Base-by-base conservation (phyloP, 768 basidiomycete genomes). In the Lentinula lateritia region DNA sequence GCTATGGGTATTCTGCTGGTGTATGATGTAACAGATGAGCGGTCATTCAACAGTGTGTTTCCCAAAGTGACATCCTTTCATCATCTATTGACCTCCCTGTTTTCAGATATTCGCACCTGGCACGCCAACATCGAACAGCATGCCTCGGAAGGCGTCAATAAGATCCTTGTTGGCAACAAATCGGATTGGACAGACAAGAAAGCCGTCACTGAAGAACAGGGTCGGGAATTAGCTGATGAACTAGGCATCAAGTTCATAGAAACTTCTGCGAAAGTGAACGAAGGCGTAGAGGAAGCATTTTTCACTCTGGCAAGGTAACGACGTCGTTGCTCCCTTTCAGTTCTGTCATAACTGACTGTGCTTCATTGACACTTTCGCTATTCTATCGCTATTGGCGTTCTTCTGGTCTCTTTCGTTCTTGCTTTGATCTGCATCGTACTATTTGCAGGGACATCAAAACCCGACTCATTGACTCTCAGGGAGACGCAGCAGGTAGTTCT, bases 141-240 rank as follows among this genome's bases (percentile, higher is more conserved):
- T 72, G 97, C 97, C 41, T 97, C 96, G 1, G 94, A 98, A 66
- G 95, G 94, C 41, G 97, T 98, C 65, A 98, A 98, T 86, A 98
- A 98, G 86, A 93, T 99, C 63, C 86, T 98, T 57, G 92, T 98
- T 66, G 97, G 97, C 42, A 99, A 99, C 81, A 99, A 99, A 76
- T 98, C 92, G 48, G 97, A 99, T 74, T 97, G 95, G 94, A 87
- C 88, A 60, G 96, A 98, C 75, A 98, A 97, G 79, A 87, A 90
- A 66, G 90, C 88, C 13, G 92, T 99, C 61, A 88, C 93, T 5
- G 88, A 91, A 72, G 91, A 93, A 69, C 92, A 95, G 76, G 96
- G 97, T 45, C 88, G 88, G 61, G 91, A 90, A 68, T 84, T 99
- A 48, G 97, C 97, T 5, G 81, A 89, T 58, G 95, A 98, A 74